These are phyloP conservation scores for Diplogelasinospora grovesii DNA, from an alignment of 495 filamentous ascomycete genomes.

Conservation along the genomic window DNA sequence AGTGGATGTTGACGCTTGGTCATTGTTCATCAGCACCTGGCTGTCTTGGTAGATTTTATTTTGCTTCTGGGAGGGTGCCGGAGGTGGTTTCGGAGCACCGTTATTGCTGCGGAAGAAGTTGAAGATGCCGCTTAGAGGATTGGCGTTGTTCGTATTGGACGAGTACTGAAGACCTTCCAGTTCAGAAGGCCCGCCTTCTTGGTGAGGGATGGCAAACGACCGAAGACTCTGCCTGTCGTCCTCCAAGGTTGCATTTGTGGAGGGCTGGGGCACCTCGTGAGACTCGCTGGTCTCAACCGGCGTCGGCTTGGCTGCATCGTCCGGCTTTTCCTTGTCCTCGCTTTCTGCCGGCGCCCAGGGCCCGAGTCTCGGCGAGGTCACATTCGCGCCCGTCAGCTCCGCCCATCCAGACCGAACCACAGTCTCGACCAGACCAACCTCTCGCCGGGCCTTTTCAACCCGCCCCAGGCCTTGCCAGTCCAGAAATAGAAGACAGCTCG, in stretches of 20 bases:
- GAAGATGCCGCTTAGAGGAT: slow-evolving; percentile 53
- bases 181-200: slow-evolving; percentile 10
- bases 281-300: slow-evolving; percentile 17
- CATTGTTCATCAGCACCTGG: slow-evolving; percentile 54
- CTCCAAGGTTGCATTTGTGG: slow-evolving; percentile 45
- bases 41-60: slow-evolving; percentile 71
- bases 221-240: slow-evolving; percentile 46
- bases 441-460: slow-evolving; percentile 89
- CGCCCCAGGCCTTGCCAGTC: slow-evolving; percentile 92
- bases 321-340: slow-evolving; percentile 15
- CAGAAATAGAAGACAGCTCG: slow-evolving; percentile 91
- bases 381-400: slow-evolving; percentile 76
- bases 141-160: slow-evolving; percentile 24
- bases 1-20: slow-evolving; percentile 27
- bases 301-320: slow-evolving; percentile 19
- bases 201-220: slow-evolving; percentile 21
- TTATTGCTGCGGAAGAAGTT: slow-evolving; percentile 52
- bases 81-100: slow-evolving; percentile 23
- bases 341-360: slow-evolving; percentile 28
- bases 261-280: slow-evolving; percentile 54
- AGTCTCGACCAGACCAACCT: slow-evolving; percentile 84
- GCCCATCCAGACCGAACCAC: slow-evolving; percentile 93
- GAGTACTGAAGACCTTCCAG: slow-evolving; percentile 19
- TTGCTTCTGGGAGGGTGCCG: slow-evolving; percentile 39
- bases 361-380: slow-evolving; percentile 27